Conservation (phyloP, 2,329 filamentous ascomycete genomes). For the Exserohilum rostratum region DNA sequence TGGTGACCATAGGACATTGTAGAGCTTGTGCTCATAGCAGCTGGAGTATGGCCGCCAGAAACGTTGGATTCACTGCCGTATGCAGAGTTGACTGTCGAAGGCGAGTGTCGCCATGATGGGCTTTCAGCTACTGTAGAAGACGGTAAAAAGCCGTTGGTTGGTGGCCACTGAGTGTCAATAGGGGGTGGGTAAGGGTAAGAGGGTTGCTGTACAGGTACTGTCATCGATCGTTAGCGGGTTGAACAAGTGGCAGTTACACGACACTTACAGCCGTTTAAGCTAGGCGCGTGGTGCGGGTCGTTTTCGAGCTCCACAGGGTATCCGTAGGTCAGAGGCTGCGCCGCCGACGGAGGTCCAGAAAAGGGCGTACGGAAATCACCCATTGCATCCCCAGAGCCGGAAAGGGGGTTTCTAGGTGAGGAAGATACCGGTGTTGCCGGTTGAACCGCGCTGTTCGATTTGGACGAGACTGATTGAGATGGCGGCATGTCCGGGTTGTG, state of each 20-base stretch:
- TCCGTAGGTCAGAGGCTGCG: constrained; percentile 29
- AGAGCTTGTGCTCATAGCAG: constrained; percentile 45
- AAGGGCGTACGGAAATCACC: constrained; percentile 42
- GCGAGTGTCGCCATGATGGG: constrained; percentile 46
- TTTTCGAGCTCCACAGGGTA: constrained; percentile 35
- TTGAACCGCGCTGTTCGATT: constrained; percentile 51
- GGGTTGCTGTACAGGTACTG: constrained; percentile 42
- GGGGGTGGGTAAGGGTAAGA: constrained; percentile 43
- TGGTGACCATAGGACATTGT: constrained; percentile 44
- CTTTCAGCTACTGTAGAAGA: constrained; percentile 45
- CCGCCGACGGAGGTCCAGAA: constrained; percentile 19
- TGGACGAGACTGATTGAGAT: constrained; percentile 50
- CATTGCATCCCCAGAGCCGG: constrained; percentile 33
- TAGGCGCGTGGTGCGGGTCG: constrained; percentile 33
- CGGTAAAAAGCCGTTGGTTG: constrained; percentile 38
- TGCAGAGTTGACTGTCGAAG: constrained; percentile 41
- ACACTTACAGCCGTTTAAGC: constrained; percentile 36
- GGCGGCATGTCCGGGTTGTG: constrained; percentile 64
- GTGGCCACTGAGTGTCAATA: constrained; percentile 47
- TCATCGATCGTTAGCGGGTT: constrained; percentile 22
- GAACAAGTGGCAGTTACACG: neutral
- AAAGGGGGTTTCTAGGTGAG: constrained; percentile 50
- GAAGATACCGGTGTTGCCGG: constrained; percentile 57
- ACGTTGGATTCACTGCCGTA: constrained; percentile 47
- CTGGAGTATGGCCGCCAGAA: constrained; percentile 43